These are phyloP conservation scores for Haplographium delicatum DNA, from an alignment of 495 filamentous ascomycete species.

Conservation along the genomic window DNA sequence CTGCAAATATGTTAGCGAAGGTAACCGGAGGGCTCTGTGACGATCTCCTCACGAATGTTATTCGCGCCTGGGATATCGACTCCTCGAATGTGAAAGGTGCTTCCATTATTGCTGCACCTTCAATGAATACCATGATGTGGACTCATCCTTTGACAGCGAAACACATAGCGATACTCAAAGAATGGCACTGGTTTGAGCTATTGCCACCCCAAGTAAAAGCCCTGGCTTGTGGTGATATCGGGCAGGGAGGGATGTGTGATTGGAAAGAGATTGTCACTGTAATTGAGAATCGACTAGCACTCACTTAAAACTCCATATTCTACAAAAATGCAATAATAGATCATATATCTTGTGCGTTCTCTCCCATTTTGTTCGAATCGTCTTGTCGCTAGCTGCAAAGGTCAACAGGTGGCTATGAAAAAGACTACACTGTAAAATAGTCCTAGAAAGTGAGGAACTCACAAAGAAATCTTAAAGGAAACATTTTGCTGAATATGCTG, in stretches of 20 bases:
- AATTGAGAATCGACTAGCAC: too few relatives aligned
- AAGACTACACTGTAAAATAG: too few relatives aligned
- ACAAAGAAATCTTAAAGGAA: too few relatives aligned
- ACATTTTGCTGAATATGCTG: too few relatives aligned
- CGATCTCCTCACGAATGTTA: conserved; percentile 61
- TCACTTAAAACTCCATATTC: too few relatives aligned
- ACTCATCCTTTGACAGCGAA: conserved; percentile 70
- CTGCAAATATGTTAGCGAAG: conserved; percentile 78
- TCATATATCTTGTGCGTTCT: too few relatives aligned
- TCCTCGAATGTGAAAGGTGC: not conserved
- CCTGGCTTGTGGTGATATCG: conserved; percentile 78
- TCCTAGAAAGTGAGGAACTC: too few relatives aligned
- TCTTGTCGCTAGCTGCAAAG: too few relatives aligned
- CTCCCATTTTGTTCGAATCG: too few relatives aligned
- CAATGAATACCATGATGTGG: conserved; percentile 94
- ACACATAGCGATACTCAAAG: conserved; percentile 61
- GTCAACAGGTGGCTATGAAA: too few relatives aligned
- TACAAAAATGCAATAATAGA: too few relatives aligned
- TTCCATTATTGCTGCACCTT: conserved; percentile 36
- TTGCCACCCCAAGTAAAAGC: conserved; percentile 63
- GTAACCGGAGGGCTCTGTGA: conserved; percentile 62
- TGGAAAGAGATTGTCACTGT: conserved; percentile 65
- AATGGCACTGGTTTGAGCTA: conserved; percentile 74
- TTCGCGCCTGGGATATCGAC: conserved; percentile 83
- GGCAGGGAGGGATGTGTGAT: conserved; percentile 71